Evolutionary conservation across 768 basidiomycete genomes (phyloP), one percentile per base, ranked within the genome.

Genomic region (Asterophora parasitica): DNA sequence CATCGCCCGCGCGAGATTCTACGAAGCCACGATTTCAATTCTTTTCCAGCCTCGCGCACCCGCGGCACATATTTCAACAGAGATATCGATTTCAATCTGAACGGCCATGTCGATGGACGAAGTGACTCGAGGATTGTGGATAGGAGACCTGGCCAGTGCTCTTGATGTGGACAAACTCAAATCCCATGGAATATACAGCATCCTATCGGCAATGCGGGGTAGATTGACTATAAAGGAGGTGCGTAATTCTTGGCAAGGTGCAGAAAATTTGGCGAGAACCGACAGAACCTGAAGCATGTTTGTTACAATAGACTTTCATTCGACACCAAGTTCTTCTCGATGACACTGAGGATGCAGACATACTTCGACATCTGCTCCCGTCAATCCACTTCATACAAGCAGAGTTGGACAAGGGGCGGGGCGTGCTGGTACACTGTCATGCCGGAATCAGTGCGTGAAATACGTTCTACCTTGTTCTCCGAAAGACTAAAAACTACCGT

Each of bases 391-490:
- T 92, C 68, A 92, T 96, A 37, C 76, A 88, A 52, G 75, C 77
- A 10, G 87, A 92, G 55, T 65, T 93, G 2, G 77, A 83, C 61
- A 87, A 85, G 58, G 82, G 78, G 0, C 70, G 83, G 26, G 85
- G 85, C 1, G 85, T 97, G 1, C 69, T 95, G 15, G 88, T 96
- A 0, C 93, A 96, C 65, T 95, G 93, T 61, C 85, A 89, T 49
- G 91, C 89, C 17, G 93, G 93, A 19, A 74, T 91, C 65, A 91
- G 89, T 90, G 65, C 62, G 87, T 77, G 4, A 7, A 16, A 52
- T 39, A 10, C 16, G 10, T 20, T 43, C 13, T 27, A 30, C 34
- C 15, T 28, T 36, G 3, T 45, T 3, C 16, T 13, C 42, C 17
- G 17, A 39, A 12, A 33, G 53, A 38, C 26, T 27, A 4, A 38